phyloP scores from a whole-genome alignment of 192 early-diverging fungal genomes.

The Coemansia guatemalensis region DNA sequence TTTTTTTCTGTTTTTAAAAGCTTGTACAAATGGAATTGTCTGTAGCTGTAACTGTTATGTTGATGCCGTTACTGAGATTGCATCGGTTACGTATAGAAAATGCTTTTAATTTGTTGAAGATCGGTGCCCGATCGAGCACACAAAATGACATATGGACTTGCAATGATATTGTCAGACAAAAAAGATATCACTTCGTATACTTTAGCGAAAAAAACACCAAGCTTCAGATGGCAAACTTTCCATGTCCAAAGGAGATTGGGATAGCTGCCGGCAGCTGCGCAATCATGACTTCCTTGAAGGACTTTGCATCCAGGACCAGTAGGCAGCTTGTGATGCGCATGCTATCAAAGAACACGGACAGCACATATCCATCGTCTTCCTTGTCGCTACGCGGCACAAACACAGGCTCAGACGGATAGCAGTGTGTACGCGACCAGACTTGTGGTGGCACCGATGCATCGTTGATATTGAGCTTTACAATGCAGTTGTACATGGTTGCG shows the following conservation, averaged over 20 bases:
- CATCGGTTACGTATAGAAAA: conserved; percentile 1
- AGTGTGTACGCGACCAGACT: conserved; percentile 59
- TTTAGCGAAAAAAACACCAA: too few relatives aligned
- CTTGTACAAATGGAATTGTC: too few relatives aligned
- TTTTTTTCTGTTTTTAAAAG: too few relatives aligned
- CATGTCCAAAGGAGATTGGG: conserved; percentile 73
- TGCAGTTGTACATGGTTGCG: conserved; percentile 56
- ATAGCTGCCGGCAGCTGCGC: conserved; percentile 66
- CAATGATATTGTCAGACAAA: too few relatives aligned
- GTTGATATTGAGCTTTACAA: conserved; percentile 57
- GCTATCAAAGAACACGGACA: conserved; percentile 74
- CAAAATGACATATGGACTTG: too few relatives aligned
- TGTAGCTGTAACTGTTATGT: too few relatives aligned
- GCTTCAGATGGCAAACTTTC: conserved; percentile 37
- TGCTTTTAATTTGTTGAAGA: background rate
- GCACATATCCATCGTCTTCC: conserved; percentile 76
- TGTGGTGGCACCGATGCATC: conserved; percentile 32
- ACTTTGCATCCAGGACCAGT: conserved; percentile 71
- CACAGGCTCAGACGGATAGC: conserved; percentile 76
- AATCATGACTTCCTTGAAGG: conserved; percentile 63
- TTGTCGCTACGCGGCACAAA: conserved; percentile 65
- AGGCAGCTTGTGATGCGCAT: conserved; percentile 65
- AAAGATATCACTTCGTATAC: too few relatives aligned
- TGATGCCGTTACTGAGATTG: background rate
- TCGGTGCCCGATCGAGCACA: too few relatives aligned